phyloP scores from a whole-genome alignment of 305 asterid species.

The Rubia occidens region DNA sequence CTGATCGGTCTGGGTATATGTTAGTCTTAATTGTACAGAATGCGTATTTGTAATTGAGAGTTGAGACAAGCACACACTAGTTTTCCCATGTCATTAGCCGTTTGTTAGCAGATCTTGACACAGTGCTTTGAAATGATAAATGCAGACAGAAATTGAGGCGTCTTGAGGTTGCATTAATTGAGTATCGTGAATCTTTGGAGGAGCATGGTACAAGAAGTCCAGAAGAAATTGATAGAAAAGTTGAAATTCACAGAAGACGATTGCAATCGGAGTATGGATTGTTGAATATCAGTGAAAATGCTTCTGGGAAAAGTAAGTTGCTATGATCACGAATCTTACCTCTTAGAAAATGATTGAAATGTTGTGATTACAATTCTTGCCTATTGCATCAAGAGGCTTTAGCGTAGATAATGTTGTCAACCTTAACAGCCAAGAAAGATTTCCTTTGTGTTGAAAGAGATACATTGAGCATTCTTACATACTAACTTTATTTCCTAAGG shows the following conservation, averaged over 20 bases:
- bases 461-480: neutral
- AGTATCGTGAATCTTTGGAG: slow-evolving; percentile 88
- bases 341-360: neutral
- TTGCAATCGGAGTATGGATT: slow-evolving; percentile 68
- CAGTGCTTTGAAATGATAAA: slow-evolving; percentile 19
- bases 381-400: neutral
- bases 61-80: neutral
- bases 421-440: neutral
- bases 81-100: neutral
- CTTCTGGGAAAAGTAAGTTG: slow-evolving; percentile 55
- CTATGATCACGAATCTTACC: neutral
- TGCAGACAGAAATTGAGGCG: slow-evolving; percentile 80
- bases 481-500: neutral
- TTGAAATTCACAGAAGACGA: slow-evolving; percentile 49
- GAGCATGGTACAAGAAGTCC: slow-evolving; percentile 51
- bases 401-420: neutral
- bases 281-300: slow-evolving; percentile 42
- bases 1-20: neutral
- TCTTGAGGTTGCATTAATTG: slow-evolving; percentile 76
- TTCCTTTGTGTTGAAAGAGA: neutral
- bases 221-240: slow-evolving; percentile 76
- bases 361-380: neutral
- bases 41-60: neutral
- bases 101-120: slow-evolving; percentile 15
- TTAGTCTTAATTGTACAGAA: neutral